phyloP scores from a whole-genome alignment of 2,329 filamentous ascomycete species.

The Trichoderma guizhouense region DNA sequence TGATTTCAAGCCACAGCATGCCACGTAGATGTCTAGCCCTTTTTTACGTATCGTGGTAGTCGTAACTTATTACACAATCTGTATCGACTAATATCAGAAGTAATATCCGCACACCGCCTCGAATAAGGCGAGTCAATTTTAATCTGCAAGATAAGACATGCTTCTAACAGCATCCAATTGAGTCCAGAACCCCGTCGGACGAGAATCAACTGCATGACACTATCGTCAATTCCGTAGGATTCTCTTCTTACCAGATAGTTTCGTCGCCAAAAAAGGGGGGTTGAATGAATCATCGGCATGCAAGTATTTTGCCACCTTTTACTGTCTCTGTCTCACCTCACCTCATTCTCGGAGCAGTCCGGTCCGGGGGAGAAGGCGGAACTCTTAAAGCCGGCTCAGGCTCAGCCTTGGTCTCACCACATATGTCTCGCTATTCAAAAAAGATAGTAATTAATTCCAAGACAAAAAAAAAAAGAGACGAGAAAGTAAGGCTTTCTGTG shows the following conservation, averaged over 20 bases:
- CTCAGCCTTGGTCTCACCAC: neutral
- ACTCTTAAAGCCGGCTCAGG: neutral
- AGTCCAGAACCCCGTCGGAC: neutral
- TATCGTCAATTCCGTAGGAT: neutral
- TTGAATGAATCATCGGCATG: neutral
- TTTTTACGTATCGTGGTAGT: neutral
- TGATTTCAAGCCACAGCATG: neutral
- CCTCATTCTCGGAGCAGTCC: neutral
- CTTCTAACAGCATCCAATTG: neutral
- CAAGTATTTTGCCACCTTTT: neutral
- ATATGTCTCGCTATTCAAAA: neutral
- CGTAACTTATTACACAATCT: neutral
- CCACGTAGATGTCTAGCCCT: neutral
- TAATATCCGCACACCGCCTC: neutral
- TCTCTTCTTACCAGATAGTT: neutral
- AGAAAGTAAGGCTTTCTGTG: neutral
- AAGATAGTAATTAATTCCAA: neutral
- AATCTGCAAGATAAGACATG: neutral
- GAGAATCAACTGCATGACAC: neutral
- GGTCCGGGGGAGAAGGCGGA: neutral
- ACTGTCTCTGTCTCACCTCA: neutral
- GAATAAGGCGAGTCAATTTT: neutral
- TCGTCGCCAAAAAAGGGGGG: neutral
- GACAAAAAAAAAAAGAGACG: neutral
- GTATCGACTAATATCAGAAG: neutral